Evolutionary conservation across 1,284 basidiomycete species (phyloP), one percentile per base, ranked within the genome.

Genomic region (Naganishia cerealis): DNA sequence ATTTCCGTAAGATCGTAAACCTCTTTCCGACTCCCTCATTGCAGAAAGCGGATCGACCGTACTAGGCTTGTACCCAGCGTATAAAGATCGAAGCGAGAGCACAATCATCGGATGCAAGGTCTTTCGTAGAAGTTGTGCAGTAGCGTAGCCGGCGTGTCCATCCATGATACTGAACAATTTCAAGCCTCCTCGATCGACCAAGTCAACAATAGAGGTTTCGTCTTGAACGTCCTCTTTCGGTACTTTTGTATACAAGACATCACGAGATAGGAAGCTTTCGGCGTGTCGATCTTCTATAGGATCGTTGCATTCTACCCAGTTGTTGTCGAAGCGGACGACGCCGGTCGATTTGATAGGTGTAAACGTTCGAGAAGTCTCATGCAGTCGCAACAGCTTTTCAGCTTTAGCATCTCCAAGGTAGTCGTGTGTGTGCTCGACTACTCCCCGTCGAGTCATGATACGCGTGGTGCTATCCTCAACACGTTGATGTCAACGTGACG

Each of bases 161-260:
- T 99, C 96, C 86, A 94, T 89, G 36, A 96, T 88, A 1, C 90
- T 84, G 74, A 92, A 93, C 79, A 95, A 90, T 58, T 91, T 82
- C 71, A 90, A 85, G 75, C 91, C 90, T 12, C 89, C 88, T 40
- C 50, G 61, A 13, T 86, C 84, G 0, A 83, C 72, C 53, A 68
- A 48, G 54, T 65, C 67, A 43, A 46, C 46, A 38, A 54, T 63
- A 21, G 50, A 54, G 21, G 38, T 63, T 18, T 63, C 61, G 12
- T 50, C 61, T 39, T 70, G 46, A 43, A 57, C 46, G 38, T 57
- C 55, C 15, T 24, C 62, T 39, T 46, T 66, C 43, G 56, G 48
- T 6, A 43, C 63, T 56, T 55, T 56, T 15, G 62, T 48, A n/a
- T 65, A 69, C 38, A 57, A 36, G 12, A 58, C 87, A 82, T 71